Percentiles rank a stretch among this genome's conserved stretches.
Evolutionary conservation across 2,329 filamentous ascomycete species (phyloP).

Genomic region (Mycocentrospora acerina): DNA sequence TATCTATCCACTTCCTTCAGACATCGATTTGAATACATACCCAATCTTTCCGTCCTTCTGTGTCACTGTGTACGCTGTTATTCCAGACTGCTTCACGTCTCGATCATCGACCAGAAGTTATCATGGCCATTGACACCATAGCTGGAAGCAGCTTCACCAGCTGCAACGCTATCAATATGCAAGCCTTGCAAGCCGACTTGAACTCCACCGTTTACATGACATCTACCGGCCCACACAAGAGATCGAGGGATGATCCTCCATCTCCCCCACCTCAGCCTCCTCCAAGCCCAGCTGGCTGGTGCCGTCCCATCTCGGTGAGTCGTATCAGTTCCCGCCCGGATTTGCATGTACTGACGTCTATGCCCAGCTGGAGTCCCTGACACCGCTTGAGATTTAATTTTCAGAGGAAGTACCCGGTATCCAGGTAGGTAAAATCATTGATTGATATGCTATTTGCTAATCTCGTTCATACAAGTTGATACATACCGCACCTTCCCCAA

Average conservation of each 20-base stretch:
- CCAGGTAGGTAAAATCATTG: background rate
- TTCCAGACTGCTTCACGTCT: background rate
- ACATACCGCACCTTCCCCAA: no score
- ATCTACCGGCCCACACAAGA: conserved; percentile 11
- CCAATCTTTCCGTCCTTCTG: no score
- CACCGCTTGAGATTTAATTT: conserved; percentile 12
- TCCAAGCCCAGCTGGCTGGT: conserved; percentile 41
- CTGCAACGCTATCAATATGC: background rate
- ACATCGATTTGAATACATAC: background rate
- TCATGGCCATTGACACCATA: conserved; percentile 4
- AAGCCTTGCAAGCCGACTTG: background rate
- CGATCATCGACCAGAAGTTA: background rate
- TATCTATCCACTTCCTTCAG: conserved; percentile 9
- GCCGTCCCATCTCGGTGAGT: conserved; percentile 18
- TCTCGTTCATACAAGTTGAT: no score
- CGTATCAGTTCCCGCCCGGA: conserved; percentile 4
- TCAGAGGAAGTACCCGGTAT: conserved; percentile 7
- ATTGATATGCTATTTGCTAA: background rate
- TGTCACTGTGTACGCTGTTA: no score
- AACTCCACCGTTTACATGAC: conserved; percentile 3
- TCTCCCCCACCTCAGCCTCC: conserved; percentile 45
- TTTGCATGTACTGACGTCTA: conserved; percentile 13
- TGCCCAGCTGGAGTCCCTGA: conserved; percentile 22
- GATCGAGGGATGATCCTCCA: conserved; percentile 41
- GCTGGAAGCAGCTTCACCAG: background rate